Evolutionary conservation across 2,329 filamentous ascomycete species (phyloP), one percentile per base, ranked within the genome.

Genomic region (Beauveria asiatica): DNA sequence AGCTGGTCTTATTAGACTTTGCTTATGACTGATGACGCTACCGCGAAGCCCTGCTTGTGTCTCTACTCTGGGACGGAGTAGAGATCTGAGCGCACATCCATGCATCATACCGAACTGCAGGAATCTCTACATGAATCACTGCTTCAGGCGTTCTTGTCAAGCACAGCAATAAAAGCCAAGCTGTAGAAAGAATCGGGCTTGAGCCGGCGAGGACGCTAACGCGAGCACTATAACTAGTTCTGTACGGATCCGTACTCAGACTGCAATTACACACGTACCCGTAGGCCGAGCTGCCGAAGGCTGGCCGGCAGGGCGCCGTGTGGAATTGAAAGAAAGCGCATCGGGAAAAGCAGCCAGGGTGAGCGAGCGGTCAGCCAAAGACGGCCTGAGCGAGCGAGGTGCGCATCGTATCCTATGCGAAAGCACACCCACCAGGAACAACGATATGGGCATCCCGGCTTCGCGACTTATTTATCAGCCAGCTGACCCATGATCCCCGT

Each of bases 121-220:
- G 11, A 37, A 17, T 16, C 10, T 41, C 25, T 49, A 19, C 45
- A 39, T n/a, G 55, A 41, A 41, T 23, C 23, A 39, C 55, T 44
- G 45, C 21, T 48, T 49, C 44, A 11, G 27, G 27, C 41, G 23
- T 19, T 33, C 25, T 33, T 23, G 33, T 21, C 7, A 30, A 25
- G 27, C 13, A 16, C 27, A 33, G 23, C 25, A 5, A 25, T 23
- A 48, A 46, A 42, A 30, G 55, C 30, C 27, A 52, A 59, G 57
- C 39, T 52, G 25, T 45, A 19, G 27, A 27, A 25, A 51, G 19
- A 33, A n/a, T 17, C 13, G n/a, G 50, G 37, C 39, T 58, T 51
- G 49, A 37, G 48, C 25, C 39, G 39, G 25, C n/a, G 41, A 46
- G 17, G 45, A 44, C 49, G 57, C 57, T 59, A 59, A 59, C 19